Evolutionary conservation across 495 filamentous ascomycete genomes (phyloP).

Genomic region (Daldinia concentrica): DNA sequence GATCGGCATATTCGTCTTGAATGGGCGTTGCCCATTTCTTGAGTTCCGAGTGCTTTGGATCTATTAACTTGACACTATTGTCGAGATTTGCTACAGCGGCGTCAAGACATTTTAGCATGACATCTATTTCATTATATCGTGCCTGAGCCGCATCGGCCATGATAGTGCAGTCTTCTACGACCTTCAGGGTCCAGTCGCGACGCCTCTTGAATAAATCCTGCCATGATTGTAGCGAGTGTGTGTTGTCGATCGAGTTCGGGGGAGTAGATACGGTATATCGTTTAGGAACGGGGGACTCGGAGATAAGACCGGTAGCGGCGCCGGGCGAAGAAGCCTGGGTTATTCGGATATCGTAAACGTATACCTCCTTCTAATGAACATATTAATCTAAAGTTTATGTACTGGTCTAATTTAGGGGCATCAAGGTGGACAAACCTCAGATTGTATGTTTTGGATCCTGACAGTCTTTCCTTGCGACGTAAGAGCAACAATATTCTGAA

Average conservation of each 20-base stretch:
- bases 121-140: constrained; percentile 70
- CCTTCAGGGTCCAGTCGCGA: constrained; percentile 73
- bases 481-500: constrained; percentile 79
- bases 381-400: neutral
- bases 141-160: constrained; percentile 62
- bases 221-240: constrained; percentile 81
- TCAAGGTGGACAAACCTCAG: constrained; percentile 67
- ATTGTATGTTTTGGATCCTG: constrained; percentile 75
- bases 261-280: constrained; percentile 66
- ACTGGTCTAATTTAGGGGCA: neutral
- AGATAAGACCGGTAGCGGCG: constrained; percentile 51
- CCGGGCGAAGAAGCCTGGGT: constrained; percentile 58
- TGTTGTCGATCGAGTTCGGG: constrained; percentile 77
- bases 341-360: constrained; percentile 81
- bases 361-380: constrained; percentile 75
- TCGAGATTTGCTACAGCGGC: constrained; percentile 85
- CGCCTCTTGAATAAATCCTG: constrained; percentile 79
- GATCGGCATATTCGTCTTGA: constrained; percentile 71
- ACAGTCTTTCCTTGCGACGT: constrained; percentile 83
- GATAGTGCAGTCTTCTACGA: constrained; percentile 69
- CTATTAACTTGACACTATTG: constrained; percentile 75
- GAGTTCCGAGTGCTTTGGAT: constrained; percentile 76
- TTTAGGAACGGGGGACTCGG: constrained; percentile 65
- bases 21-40: constrained; percentile 77
- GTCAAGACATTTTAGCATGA: constrained; percentile 75